Conservation (phyloP, 78 protist genomes). For the Dictyostelium purpureum region DNA sequence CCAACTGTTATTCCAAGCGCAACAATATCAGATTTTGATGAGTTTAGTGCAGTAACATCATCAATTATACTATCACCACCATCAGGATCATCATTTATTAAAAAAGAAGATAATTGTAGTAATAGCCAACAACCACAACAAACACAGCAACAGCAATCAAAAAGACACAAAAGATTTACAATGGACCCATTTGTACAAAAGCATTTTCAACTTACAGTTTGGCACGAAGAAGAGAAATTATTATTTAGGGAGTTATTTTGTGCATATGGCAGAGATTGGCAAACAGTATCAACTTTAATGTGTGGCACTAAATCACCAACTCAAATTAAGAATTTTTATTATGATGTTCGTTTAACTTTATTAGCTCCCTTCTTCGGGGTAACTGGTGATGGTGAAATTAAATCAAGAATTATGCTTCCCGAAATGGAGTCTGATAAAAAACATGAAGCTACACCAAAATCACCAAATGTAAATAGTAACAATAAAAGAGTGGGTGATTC, state of each 20-base stretch:
- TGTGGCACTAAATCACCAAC: constrained; percentile 83
- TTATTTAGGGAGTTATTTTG: constrained; percentile 61
- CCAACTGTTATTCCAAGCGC: not conserved
- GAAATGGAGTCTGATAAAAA: not conserved
- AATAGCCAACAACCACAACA: not conserved
- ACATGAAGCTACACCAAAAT: not conserved
- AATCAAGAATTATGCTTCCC: constrained; percentile 40
- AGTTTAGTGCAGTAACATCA: not conserved
- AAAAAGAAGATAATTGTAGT: not conserved
- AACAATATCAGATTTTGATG: not conserved
- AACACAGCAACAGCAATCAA: not conserved
- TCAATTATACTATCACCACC: not conserved
- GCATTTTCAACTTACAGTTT: constrained; percentile 67
- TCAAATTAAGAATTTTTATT: constrained; percentile 66
- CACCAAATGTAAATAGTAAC: not conserved
- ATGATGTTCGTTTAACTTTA: constrained; percentile 53
- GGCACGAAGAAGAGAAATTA: constrained; percentile 77
- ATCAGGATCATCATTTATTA: not conserved
- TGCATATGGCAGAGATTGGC: constrained; percentile 78
- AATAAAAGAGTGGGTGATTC: not conserved
- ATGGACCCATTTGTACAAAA: constrained; percentile 76
- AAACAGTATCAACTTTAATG: constrained; percentile 59
- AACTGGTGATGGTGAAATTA: constrained; percentile 35
- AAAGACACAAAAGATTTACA: constrained; percentile 49
- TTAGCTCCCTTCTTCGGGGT: constrained; percentile 69